A percentile compares a stretch with the other conserved stretches of the same genome.
phyloP scores from a whole-genome alignment of 352 stramenopile species.

The Thalassiosira mediterranea region DNA sequence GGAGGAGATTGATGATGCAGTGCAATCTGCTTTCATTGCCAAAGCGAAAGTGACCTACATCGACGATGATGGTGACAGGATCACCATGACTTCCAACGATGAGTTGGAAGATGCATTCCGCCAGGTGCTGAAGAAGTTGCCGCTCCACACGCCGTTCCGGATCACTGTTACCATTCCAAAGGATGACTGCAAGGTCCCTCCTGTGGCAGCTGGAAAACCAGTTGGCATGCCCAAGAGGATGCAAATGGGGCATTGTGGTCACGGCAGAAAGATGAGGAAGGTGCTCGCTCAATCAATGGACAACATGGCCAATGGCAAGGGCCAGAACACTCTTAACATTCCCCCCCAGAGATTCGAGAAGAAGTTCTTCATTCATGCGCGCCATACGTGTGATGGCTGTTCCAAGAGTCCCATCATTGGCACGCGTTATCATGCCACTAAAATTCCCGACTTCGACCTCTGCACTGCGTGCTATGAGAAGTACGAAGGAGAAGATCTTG shows the following conservation, averaged over 20 bases:
- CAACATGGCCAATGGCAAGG: too few relatives aligned
- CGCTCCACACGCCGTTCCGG: conserved; percentile 42
- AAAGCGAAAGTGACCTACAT: conserved; percentile 63
- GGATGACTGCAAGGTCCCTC: not conserved
- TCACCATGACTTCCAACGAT: conserved; percentile 66
- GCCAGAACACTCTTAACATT: conserved; percentile 12
- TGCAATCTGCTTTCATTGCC: conserved; percentile 26
- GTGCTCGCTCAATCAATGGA: too few relatives aligned
- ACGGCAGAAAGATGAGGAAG: conserved; percentile 16
- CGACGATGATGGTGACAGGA: conserved; percentile 73
- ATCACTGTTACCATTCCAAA: conserved; percentile 55
- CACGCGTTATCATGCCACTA: conserved; percentile 73
- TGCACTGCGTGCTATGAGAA: conserved; percentile 67
- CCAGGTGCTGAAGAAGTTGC: conserved; percentile 47
- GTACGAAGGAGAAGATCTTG: conserved; percentile 73
- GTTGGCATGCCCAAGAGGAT: conserved; percentile 22
- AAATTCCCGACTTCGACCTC: conserved; percentile 82
- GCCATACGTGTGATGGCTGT: conserved; percentile 83
- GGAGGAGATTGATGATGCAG: conserved; percentile 24
- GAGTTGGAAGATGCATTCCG: conserved; percentile 74
- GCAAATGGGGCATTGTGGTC: conserved; percentile 15
- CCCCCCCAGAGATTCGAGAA: conserved; percentile 19
- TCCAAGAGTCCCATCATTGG: conserved; percentile 79
- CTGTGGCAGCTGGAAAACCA: conserved; percentile 10
- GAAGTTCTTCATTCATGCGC: conserved; percentile 78